Evolutionary conservation across 2,329 filamentous ascomycete genomes (phyloP).

Genomic region (Aureobasidium sp.): DNA sequence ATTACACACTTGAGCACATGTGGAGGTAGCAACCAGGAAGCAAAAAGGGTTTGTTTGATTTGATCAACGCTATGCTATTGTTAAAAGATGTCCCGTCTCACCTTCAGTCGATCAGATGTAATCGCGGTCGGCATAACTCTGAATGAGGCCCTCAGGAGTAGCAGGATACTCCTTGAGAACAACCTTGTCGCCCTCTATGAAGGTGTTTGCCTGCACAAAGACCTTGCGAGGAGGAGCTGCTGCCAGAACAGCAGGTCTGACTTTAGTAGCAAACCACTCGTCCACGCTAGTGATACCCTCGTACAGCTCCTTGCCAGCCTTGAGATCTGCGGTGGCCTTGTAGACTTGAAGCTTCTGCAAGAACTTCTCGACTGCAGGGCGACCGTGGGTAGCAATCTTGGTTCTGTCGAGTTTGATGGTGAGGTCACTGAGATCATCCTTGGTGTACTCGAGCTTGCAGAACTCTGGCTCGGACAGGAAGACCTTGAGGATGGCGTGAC

Average conservation of each 20-base stretch:
- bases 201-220: conserved; percentile 90
- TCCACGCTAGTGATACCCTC: conserved; percentile 76
- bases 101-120: conserved; percentile 25
- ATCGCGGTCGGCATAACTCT: conserved; percentile 52
- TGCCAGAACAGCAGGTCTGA: conserved; percentile 66
- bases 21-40: neutral
- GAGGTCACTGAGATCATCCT: conserved; percentile 61
- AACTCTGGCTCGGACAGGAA: conserved; percentile 82
- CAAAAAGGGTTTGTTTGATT: neutral
- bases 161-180: conserved; percentile 80
- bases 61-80: neutral
- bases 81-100: too few relatives aligned
- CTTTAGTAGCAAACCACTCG: conserved; percentile 75
- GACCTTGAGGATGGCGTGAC: conserved; percentile 77
- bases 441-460: conserved; percentile 70
- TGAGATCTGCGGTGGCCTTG: conserved; percentile 81
- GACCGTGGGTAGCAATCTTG: conserved; percentile 78
- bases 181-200: conserved; percentile 59
- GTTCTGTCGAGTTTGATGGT: conserved; percentile 75
- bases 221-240: conserved; percentile 82
- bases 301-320: conserved; percentile 71
- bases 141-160: conserved; percentile 69
- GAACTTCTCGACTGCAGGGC: conserved; percentile 76
- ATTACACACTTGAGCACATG: neutral
- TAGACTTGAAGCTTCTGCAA: conserved; percentile 88